Evolutionary conservation across 371 early-diverging fungal genomes (phyloP), one percentile per base, ranked within the genome.

Genomic region (Apophysomyces trapeziformis): DNA sequence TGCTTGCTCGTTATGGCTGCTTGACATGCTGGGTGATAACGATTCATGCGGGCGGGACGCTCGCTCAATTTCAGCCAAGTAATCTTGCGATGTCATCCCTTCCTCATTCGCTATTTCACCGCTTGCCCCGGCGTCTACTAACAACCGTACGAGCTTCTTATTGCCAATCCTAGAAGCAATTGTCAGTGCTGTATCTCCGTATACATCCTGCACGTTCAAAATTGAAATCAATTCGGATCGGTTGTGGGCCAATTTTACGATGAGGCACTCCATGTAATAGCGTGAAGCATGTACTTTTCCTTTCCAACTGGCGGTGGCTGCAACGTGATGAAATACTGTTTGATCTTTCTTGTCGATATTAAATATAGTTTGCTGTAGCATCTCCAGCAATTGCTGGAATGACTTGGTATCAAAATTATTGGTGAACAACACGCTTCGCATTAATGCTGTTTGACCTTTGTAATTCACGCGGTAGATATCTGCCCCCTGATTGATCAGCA

Each of bases 281-380:
- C 87, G 78, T 1, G 90, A 85, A 2, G 95, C 90, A 46, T 85
- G 84, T 0, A 86, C 83, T 47, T 91, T 88, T 0, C 90, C 92
- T 26, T 90, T 86, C 64, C 83, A 76, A 9, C 86, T 90, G 1
- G 94, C 86, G 0, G 92, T 88, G 4, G 87, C 69, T 0, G 91
- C 90, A 9, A 95, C 89, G 74, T 97, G 97, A 72, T 97, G 98
- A 54, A 97, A 87, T 7, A 96, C 93, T 0, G 95, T 93, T 62
- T 93, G 90, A 63, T 88, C 85, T 59, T 85, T 79, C 62, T 86
- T 84, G 76, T 97, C 98, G 5, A 87, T 83, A 56, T 89, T 72
- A 21, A 86, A 85, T 35, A 95, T 86, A 0, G 90, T 86, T 57
- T 88, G 84, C 67, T 87, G 85, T 12, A 97, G 78, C 47, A 92